Base-by-base conservation (phyloP, 176 grass and related monocot genomes). In the Typha latifolia region DNA sequence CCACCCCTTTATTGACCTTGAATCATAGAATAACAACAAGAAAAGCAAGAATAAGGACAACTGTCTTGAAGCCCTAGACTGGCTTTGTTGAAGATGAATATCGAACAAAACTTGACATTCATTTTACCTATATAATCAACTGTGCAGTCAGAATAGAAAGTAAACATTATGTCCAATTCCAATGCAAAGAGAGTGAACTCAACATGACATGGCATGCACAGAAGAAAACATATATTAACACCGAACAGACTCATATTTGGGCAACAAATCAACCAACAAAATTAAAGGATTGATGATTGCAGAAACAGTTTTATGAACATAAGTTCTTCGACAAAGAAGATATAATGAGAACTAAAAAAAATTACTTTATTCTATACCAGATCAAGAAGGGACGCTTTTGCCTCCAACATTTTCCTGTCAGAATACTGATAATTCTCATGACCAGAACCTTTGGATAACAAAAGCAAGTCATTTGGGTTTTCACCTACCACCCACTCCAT, bases 1-100 rank as follows among this genome's bases (percentile, higher is more conserved):
- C 83, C 12, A 89, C 88, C 55, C 93, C 85, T 89, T 96, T 96
- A 24, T 96, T 96, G 51, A 96, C 93, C 93, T 91, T 84, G 19
- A 75, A 66, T 74, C 49, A 68, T 67, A 14, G 22, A 48, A 68
- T 4, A n/a, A 69, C 55, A 68, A 47, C 53, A 69, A 49, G 75
- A 56, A 74, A 62, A 29, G 69, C 64, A 78, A 37, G 34, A 37
- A 37, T 37, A 37, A 37, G 34, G 68, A 70, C 69, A 29, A 43
- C 50, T 21, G 31, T 62, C 34, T 37, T 4, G 6, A 37, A 37
- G 7, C 34, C 7, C 34, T 37, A 8, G 4, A 37, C 34, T 6
- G 34, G 34, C 34, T 37, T 37, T 37, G 34, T 37, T 8, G 32
- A 37, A 37, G 34, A 37, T 8, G 4, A 34, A 37, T 37, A 37